These are phyloP conservation scores for Fusarium metavorans DNA, from an alignment of 2,329 filamentous ascomycete genomes.

Conservation along the genomic window DNA sequence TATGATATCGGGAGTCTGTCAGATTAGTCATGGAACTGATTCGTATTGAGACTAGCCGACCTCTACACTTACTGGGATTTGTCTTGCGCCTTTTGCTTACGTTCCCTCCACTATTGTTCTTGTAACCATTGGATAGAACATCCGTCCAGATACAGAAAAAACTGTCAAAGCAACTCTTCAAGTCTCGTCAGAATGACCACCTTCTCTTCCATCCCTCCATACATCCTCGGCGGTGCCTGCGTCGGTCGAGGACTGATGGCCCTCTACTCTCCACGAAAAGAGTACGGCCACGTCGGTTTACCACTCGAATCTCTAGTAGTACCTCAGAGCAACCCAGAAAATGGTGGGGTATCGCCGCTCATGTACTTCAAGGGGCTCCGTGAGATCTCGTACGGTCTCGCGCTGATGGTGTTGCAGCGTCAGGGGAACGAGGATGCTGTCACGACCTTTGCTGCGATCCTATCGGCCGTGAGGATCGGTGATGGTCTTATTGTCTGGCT, in stretches of 20 bases:
- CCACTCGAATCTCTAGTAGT: slow-evolving; percentile 26
- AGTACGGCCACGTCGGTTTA: slow-evolving; percentile 43
- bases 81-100: background rate
- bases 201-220: slow-evolving; percentile 41
- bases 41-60: background rate
- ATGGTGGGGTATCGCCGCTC: slow-evolving; percentile 44
- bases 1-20: background rate
- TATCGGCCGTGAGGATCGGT: slow-evolving; percentile 47
- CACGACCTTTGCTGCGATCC: slow-evolving; percentile 44
- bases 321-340: background rate
- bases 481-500: slow-evolving; percentile 51
- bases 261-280: slow-evolving; percentile 34
- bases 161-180: background rate
- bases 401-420: slow-evolving; percentile 45
- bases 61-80: background rate
- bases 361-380: slow-evolving; percentile 52
- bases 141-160: background rate
- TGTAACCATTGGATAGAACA: background rate
- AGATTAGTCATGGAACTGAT: background rate
- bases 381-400: slow-evolving; percentile 49
- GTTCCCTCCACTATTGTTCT: background rate
- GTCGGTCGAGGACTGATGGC: slow-evolving; percentile 43
- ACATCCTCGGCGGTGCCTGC: slow-evolving; percentile 41
- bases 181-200: slow-evolving; percentile 22
- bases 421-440: slow-evolving; percentile 46